These are phyloP conservation scores for Pythium apleroticum DNA, from an alignment of 352 stramenopile genomes.

Conservation along the genomic window DNA sequence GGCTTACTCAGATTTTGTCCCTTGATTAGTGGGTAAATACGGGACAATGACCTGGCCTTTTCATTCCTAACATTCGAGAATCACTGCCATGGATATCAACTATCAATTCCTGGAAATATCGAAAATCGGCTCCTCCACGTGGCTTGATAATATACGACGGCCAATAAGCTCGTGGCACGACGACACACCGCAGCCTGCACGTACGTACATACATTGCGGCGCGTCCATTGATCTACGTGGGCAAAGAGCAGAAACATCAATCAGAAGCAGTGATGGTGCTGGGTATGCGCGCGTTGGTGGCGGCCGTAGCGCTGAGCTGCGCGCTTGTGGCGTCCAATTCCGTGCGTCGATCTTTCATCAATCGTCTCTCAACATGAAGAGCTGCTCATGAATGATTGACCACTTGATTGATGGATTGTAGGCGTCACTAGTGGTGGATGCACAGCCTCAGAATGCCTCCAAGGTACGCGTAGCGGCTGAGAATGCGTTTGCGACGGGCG, in stretches of 20 bases:
- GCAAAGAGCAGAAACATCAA: not conserved
- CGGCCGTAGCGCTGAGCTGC: slow-evolving; percentile 29
- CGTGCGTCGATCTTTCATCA: slow-evolving; percentile 11
- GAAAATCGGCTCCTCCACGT: slow-evolving; percentile 20
- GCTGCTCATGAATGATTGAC: not conserved
- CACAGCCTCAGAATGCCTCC: slow-evolving; percentile 39
- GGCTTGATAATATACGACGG: slow-evolving; percentile 4
- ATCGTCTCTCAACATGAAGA: not conserved
- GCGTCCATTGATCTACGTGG: not conserved
- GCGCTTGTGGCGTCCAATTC: slow-evolving; percentile 20
- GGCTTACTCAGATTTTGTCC: not conserved
- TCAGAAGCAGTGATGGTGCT: slow-evolving; percentile 11
- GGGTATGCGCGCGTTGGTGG: slow-evolving; percentile 26
- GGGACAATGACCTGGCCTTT: not conserved
- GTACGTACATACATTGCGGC: slow-evolving; percentile 5
- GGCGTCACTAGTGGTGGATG: slow-evolving; percentile 9
- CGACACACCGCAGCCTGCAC: not conserved
- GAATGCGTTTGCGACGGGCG: slow-evolving; percentile 74
- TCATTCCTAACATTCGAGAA: slow-evolving; percentile 13
- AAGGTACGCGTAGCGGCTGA: slow-evolving; percentile 75
- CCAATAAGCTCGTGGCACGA: slow-evolving; percentile 2
- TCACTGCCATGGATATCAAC: not conserved
- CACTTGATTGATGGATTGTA: not conserved
- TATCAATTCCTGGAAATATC: slow-evolving; percentile 16
- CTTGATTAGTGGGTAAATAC: not conserved